Base-by-base conservation (phyloP, 257 asterid species). In the Solanum infundibuliforme region DNA sequence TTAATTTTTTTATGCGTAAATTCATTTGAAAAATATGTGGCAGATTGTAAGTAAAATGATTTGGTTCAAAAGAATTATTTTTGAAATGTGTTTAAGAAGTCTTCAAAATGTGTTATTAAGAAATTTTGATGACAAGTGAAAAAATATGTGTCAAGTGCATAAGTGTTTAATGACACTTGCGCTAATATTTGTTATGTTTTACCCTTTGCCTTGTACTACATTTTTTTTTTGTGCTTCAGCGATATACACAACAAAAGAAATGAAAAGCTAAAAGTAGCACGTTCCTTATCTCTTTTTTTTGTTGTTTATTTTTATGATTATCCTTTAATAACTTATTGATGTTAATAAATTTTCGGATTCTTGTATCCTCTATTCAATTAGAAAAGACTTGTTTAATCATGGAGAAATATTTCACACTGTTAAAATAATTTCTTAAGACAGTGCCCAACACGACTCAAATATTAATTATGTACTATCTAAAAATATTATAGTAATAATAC, bases 351-450 rank as follows among this genome's bases (percentile, higher is more conserved):
- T 6, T 55, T 6, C 3, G 6, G 4, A 0, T 55, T 55, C 9
- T 20, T 55, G n/a, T 55, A 55, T 18, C 1, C 4, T 55, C 65
- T 55, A 55, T 55, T 55, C 10, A 55, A 55, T 55, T 55, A 55
- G n/a, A 55, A 18, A 55, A 6, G 1, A 55, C 4, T 55, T 6
- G 4, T 55, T 55, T 55, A 55, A 55, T 0, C 0, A 0, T 18
- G 0, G 2, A 1, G 4, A 55, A 18, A 18, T 55, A 55, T 55
- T 55, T 55, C 1, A 52, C 0, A 52, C 3, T 52, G 0, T 0
- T 52, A 1, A 52, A 52, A 52, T 18, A 52, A 0, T 52, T 18
- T 52, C 2, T 18, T 52, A 18, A 14, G n/a, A 18, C 1, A 52
- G 1, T 52, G 0, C 3, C 9, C 4, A 52, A 18, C 23, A 52